Percentiles rank a stretch among this genome's conserved stretches.
Evolutionary conservation across 2,329 filamentous ascomycete species (phyloP).

Genomic region (Pseudogymnoascus sp.): DNA sequence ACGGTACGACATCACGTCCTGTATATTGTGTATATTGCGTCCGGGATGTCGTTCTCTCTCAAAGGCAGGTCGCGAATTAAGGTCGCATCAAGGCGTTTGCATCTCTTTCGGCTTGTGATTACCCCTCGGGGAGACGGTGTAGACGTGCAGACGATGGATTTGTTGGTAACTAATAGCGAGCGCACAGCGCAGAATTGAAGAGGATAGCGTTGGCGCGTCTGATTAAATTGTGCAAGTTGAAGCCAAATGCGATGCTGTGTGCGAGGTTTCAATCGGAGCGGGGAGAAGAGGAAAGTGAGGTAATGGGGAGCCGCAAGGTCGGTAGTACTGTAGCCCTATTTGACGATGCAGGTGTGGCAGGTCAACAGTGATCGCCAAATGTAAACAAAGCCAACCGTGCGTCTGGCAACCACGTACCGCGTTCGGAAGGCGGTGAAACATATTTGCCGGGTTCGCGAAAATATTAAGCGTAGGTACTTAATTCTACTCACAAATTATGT

Average conservation of each 20-base stretch:
- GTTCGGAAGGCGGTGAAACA: slow-evolving; percentile 3
- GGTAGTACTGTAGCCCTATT: slow-evolving; percentile 6
- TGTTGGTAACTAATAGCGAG: background rate
- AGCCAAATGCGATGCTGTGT: background rate
- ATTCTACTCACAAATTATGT: background rate
- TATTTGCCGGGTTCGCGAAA: background rate
- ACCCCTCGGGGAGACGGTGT: slow-evolving; percentile 8
- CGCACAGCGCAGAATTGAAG: slow-evolving; percentile 11
- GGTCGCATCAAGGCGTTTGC: slow-evolving; percentile 17
- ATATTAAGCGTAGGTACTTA: background rate
- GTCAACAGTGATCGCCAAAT: slow-evolving; percentile 5
- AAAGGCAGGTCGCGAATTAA: background rate
- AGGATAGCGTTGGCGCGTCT: background rate
- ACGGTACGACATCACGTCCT: slow-evolving; percentile 45
- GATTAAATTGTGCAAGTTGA: slow-evolving; percentile 4
- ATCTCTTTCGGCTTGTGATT: background rate
- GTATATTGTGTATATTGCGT: slow-evolving; percentile 3
- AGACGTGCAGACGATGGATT: slow-evolving; percentile 1
- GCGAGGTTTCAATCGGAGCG: background rate
- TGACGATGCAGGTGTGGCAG: slow-evolving; percentile 4
- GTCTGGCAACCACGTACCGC: slow-evolving; percentile 1
- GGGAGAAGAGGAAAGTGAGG: background rate
- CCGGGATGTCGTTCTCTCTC: slow-evolving; percentile 2
- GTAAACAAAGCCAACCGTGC: slow-evolving; percentile 8
- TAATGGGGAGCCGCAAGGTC: background rate